Base-by-base conservation (phyloP, 805 yeast species). In the Yarrowia divulgata region DNA sequence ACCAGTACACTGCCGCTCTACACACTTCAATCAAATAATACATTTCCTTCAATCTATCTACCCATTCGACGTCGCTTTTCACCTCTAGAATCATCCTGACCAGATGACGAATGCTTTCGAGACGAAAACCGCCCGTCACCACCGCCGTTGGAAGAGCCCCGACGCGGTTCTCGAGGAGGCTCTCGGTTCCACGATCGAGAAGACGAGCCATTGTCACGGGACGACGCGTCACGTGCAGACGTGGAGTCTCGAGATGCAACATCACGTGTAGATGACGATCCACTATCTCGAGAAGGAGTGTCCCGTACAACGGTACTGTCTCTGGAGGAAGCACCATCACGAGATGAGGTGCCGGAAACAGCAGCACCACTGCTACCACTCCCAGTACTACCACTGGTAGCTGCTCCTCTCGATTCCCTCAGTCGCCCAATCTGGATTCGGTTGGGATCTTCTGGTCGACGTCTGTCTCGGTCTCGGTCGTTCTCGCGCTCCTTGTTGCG, bases 401-500 rank as follows among this genome's bases (percentile, higher is more conserved):
- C n/a, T n/a, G 29, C 39, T 16, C 60, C 45, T 54, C 60, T 12
- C 13, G 18, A 9, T 3, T 46, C 50, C 14, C 63, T 29, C 29
- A 18, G 10, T 3, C 52, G 48, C 1, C 40, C 52, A 18, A 60
- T 60, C 52, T 60, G 64, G 3, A 60, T 35, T 10, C 66, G 13
- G 52, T 60, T 60, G 42, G 66, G 68, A n/a, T 63, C 68, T 16
- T 49, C 57, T 19, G 5, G 4, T 16, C 57, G 12, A 37, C 46
- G 39, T n/a, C 55, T 14, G n/a, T 62, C 67, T 10, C 68, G 46
- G 5, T 63, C 68, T 3, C 68, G 45, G 0, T 63, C 68, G 8
- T 9, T 45, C 10, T 63, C 68, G 1, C 68, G 57, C n/a, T 63
- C 68, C 48, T 60, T 60, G 63, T 40, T 42, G 32, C 68, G 68